These are phyloP conservation scores for Ceratocystis destructans DNA, from an alignment of 2,329 filamentous ascomycete genomes.

Conservation along the genomic window DNA sequence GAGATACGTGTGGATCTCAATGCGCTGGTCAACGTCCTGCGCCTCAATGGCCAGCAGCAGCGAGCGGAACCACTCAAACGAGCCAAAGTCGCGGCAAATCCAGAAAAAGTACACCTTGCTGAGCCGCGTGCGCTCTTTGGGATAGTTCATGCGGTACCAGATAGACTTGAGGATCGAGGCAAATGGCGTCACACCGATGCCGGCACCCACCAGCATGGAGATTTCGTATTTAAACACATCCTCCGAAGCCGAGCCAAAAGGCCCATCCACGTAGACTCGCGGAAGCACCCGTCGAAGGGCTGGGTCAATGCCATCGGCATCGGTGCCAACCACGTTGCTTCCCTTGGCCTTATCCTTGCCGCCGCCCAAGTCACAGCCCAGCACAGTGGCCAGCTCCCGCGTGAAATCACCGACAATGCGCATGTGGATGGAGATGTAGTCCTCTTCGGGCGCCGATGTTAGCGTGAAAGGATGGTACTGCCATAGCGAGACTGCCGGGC, in stretches of 20 bases:
- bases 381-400: constrained; percentile 49
- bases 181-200: constrained; percentile 77
- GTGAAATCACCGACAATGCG: constrained; percentile 76
- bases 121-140: constrained; percentile 62
- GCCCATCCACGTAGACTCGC: constrained; percentile 69
- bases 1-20: constrained; percentile 81
- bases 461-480: constrained; percentile 82
- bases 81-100: constrained; percentile 78
- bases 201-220: constrained; percentile 63
- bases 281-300: constrained; percentile 60
- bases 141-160: constrained; percentile 88
- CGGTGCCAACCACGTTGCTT: constrained; percentile 56
- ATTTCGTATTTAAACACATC: constrained; percentile 85
- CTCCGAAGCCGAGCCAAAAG: constrained; percentile 74
- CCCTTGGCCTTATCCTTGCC: constrained; percentile 31
- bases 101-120: constrained; percentile 88
- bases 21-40: constrained; percentile 68
- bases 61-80: constrained; percentile 81
- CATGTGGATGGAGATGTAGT: constrained; percentile 79
- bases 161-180: constrained; percentile 80
- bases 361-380: constrained; percentile 55
- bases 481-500: constrained; percentile 73
- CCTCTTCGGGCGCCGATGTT: constrained; percentile 76
- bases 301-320: constrained; percentile 51
- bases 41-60: constrained; percentile 73